A percentile compares a stretch with the other conserved stretches of the same genome.
phyloP scores from a whole-genome alignment of 2,329 filamentous ascomycete genomes.

The Alternaria arbusti region DNA sequence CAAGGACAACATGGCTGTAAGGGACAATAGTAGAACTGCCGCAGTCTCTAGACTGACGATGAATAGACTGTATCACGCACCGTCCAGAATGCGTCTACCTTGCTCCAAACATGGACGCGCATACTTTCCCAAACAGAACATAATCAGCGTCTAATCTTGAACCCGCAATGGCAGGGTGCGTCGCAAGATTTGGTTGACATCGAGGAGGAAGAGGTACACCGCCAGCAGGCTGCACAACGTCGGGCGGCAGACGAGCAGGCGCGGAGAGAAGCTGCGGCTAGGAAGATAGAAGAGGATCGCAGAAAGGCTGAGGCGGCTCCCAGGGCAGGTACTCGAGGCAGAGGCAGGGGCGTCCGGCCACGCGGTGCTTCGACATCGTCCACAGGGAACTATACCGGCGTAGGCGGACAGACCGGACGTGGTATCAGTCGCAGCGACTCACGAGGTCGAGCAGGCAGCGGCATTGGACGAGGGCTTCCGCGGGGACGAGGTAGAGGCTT shows the following conservation, averaged over 20 bases:
- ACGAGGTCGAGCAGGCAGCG: constrained; percentile 51
- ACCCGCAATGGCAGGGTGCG: constrained; percentile 88
- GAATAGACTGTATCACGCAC: constrained; percentile 80
- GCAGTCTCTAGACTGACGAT: constrained; percentile 11
- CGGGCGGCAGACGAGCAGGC: constrained; percentile 79
- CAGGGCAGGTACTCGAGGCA: constrained; percentile 49
- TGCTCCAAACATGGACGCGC: constrained; percentile 94
- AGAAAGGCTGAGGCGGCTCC: constrained; percentile 65
- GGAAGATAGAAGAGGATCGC: constrained; percentile 58
- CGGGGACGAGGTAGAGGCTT: constrained; percentile 41
- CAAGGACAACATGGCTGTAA: constrained; percentile 77
- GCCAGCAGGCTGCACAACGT: constrained; percentile 78
- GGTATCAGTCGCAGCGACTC: constrained; percentile 57
- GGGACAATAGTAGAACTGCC: constrained; percentile 22
- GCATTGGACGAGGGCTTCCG: constrained; percentile 51
- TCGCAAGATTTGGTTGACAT: constrained; percentile 84
- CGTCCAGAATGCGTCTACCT: constrained; percentile 82
- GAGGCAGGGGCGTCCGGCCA: constrained; percentile 45
- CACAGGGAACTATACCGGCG: constrained; percentile 50
- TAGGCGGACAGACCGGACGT: constrained; percentile 55
- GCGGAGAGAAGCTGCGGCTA: constrained; percentile 71
- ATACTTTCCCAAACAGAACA: constrained; percentile 98
- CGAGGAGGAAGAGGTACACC: constrained; percentile 77
- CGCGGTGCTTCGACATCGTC: constrained; percentile 40
- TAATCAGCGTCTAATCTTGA: constrained; percentile 88